Conservation (phyloP, 1,284 basidiomycete species). For the Trametes pubescens region DNA sequence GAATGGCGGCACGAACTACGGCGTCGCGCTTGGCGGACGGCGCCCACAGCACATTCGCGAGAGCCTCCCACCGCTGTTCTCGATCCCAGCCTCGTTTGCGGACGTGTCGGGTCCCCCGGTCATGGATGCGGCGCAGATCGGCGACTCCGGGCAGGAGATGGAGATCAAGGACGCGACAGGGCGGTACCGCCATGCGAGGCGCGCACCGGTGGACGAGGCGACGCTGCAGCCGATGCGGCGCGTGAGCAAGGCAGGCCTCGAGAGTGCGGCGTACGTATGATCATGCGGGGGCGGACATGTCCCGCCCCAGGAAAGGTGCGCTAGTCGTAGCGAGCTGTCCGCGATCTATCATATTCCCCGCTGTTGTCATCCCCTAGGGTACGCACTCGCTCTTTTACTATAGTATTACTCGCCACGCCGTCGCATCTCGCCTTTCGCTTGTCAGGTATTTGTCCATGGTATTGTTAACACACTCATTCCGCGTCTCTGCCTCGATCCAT, state of each 20-base stretch:
- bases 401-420: background rate
- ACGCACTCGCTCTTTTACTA: background rate
- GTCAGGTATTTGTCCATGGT: background rate
- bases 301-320: background rate
- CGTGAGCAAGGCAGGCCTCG: constrained; percentile 90
- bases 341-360: background rate
- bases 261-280: constrained; percentile 56
- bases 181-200: constrained; percentile 83
- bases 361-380: background rate
- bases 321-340: constrained; percentile 6
- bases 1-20: constrained; percentile 44
- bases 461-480: background rate
- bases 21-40: constrained; percentile 53
- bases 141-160: constrained; percentile 77
- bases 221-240: constrained; percentile 87
- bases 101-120: constrained; percentile 38
- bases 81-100: constrained; percentile 43
- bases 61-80: constrained; percentile 73
- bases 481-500: background rate
- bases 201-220: constrained; percentile 85
- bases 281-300: constrained; percentile 9
- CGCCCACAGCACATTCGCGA: constrained; percentile 73
- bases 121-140: constrained; percentile 49
- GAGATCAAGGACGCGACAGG: constrained; percentile 86
- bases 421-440: background rate